phyloP scores from a whole-genome alignment of 108 stramenopile species.

The Aurantiochytrium sp. region DNA sequence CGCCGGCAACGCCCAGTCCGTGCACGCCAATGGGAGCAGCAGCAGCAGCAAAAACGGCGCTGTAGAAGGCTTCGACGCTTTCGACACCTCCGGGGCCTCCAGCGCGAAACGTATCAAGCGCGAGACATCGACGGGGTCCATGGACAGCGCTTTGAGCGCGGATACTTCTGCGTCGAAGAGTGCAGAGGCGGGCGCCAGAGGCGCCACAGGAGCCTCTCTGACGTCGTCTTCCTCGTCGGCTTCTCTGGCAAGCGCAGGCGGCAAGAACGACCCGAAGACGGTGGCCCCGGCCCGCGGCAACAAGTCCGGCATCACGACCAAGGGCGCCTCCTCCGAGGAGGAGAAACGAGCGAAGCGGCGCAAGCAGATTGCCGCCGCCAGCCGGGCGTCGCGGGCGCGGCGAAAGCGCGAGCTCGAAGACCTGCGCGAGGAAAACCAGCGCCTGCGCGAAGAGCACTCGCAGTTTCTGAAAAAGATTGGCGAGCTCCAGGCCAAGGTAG shows the following conservation, averaged over 20 bases:
- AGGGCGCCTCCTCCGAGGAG: background rate
- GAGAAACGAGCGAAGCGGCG: background rate
- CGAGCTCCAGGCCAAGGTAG: background rate
- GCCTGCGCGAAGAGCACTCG: background rate
- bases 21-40: background rate
- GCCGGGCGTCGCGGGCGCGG: background rate
- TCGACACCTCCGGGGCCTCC: no score
- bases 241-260: no score
- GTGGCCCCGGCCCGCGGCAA: background rate
- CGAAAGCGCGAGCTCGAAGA: background rate
- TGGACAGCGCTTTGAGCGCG: no score
- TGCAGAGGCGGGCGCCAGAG: no score
- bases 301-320: background rate
- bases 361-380: slow-evolving; percentile 2
- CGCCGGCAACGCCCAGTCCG: background rate
- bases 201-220: no score
- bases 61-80: no score
- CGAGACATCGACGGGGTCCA: no score
- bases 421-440: slow-evolving; percentile 13
- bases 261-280: no score
- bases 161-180: no score
- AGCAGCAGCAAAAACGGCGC: no score
- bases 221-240: no score
- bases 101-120: no score
- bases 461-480: background rate